Base-by-base conservation (phyloP, 805 yeast genomes). In the Yarrowia keelungensis region DNA sequence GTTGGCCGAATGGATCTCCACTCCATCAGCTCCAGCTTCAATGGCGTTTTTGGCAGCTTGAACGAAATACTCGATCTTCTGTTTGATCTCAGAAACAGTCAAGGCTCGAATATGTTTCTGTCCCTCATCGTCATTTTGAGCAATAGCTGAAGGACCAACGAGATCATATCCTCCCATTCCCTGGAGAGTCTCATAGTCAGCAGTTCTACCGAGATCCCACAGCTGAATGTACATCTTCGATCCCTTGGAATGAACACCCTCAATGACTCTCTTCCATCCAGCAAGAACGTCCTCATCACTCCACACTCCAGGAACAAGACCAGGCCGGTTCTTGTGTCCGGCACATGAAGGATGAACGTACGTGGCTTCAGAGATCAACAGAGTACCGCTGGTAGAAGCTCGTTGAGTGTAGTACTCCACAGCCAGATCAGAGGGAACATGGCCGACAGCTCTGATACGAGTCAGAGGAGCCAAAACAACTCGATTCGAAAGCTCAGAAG, bases 1-100 rank as follows among this genome's bases (percentile, higher is more conserved):
- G 38, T 47, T 26, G 11, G 53, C 53, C 7, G 53, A 26, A 14
- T 47, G 53, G n/a, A 47, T 47, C 53, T 47, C 53, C 16, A 47
- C 53, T 15, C 53, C 53, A 10, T 47, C 53, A 14, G 53, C 53
- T 47, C 53, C 53, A 7, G 53, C 53, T 2, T 1, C 16, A 47
- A 47, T 14, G 10, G 53, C 53, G 15, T 47, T 47, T 12, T 26
- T 14, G 5, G 53, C 53, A 15, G 53, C 53, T n/a, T 47, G 16
- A 11, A 10, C 38, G 11, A 26, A 47, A 1, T 26, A 12, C 16
- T 14, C 16, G 1, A 47, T 38, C 7, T 47, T 47, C n/a, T 47
- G 53, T 8, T 47, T 47, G 53, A 51, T 51, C 10, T 51, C 58
- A 11, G 26, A 3, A 11, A 46, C 50, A 4, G 35, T 46, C 50